These are phyloP conservation scores for Eimeria praecox DNA, from an alignment of 169 alveolate species.

Conservation along the genomic window DNA sequence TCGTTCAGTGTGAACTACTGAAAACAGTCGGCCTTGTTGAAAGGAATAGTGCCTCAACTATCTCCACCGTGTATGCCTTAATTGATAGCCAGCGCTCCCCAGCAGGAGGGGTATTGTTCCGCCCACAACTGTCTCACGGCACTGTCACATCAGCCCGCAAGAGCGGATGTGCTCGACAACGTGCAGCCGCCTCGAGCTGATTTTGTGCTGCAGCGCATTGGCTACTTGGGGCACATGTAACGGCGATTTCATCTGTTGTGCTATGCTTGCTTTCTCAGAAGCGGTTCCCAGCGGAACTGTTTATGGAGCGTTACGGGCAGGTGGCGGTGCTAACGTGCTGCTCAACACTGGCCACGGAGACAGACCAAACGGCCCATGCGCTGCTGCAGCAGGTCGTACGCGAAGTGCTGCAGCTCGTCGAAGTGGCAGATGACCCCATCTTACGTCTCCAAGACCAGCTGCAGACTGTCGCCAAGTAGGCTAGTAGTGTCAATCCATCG, in stretches of 20 bases:
- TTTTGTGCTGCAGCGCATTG: neutral
- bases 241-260: neutral
- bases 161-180: neutral
- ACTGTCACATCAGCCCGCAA: no score
- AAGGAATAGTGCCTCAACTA: no score
- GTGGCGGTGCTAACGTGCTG: conserved; percentile 61
- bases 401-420: conserved; percentile 44
- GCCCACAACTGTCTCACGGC: no score
- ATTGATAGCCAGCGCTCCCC: no score
- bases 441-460: conserved; percentile 11
- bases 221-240: neutral
- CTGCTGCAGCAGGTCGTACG: conserved; percentile 71
- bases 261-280: conserved; percentile 24
- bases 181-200: neutral
- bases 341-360: conserved; percentile 74
- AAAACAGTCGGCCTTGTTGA: neutral
- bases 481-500: neutral
- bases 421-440: conserved; percentile 62
- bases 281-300: conserved; percentile 78
- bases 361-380: conserved; percentile 58
- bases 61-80: no score
- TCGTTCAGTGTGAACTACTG: neutral
- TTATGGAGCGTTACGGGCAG: conserved; percentile 72
- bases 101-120: no score
- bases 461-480: conserved; percentile 65